Evolutionary conservation across 257 asterid species (phyloP), one percentile per base, ranked within the genome.

Genomic region (Apocynum venetum): DNA sequence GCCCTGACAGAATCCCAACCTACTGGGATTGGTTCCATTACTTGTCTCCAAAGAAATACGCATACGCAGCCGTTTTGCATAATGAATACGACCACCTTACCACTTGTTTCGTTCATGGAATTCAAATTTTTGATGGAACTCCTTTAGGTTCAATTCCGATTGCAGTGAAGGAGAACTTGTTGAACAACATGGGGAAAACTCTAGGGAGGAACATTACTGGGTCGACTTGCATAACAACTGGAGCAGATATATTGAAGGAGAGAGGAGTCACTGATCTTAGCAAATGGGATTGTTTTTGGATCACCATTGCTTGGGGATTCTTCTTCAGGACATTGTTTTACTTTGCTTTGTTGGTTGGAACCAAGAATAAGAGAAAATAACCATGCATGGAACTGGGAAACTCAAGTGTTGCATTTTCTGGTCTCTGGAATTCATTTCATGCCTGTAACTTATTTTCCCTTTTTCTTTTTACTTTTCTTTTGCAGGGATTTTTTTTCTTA

Each of bases 11-110:
- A 41, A 87, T 87, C 6, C 90, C 90, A 0, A 43, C 71, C 0
- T 87, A 85, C 40, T 85, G 87, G 89, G 73, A 83, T 25, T 87
- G 91, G 91, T 85, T 87, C 72, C 91, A 87, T 66, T 85, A 85
- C 31, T 35, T 84, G 0, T 85, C 89, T 1, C 85, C 79, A 2
- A 84, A 79, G 60, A 87, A 85, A 59, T 87, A 87, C 47, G 85
- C 91, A 0, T 79, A 85, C 8, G 83, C 78, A 31, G 89, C 86
- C 3, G 82, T 85, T 72, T 2, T 87, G 31, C 87, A 81, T 25
- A 87, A 83, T 56, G 89, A 83, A 63, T 85, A 71, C 35, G 59
- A 78, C 0, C 83, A 86, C 19, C 82, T 87, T 0, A 44, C 15
- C 6, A 83, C 60, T 40, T 87, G 89, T 71, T 81, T 87, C n/a